Percentiles rank a stretch among this genome's conserved stretches.
Evolutionary conservation across 2,329 filamentous ascomycete species (phyloP).

Genomic region (Penicillium brasilianum): DNA sequence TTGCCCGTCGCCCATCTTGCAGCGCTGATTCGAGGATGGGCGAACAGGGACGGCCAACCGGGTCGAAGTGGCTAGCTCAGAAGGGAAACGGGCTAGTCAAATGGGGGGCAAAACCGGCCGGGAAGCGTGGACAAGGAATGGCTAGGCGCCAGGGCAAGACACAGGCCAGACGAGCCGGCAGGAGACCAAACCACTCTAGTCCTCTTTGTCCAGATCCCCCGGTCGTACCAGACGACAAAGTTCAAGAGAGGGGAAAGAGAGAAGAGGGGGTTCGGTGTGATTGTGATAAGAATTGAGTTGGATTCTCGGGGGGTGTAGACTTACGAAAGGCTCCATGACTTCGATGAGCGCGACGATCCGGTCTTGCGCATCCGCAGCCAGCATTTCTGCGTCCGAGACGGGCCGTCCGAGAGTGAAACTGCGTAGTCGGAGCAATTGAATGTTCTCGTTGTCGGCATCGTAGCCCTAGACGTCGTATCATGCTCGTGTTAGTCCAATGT

Average conservation of each 20-base stretch:
- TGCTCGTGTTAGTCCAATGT: conserved; percentile 1
- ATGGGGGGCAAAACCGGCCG: conserved; percentile 33
- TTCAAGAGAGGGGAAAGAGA: neutral
- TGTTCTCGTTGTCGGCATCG: conserved; percentile 73
- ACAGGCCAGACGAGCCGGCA: conserved; percentile 11
- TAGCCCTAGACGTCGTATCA: conserved; percentile 65
- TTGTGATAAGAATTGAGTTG: conserved; percentile 1
- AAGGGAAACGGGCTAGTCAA: conserved; percentile 29
- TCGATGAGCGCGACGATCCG: conserved; percentile 68
- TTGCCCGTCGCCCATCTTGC: conserved; percentile 1
- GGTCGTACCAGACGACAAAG: neutral
- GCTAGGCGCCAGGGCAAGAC: conserved; percentile 17
- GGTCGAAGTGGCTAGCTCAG: conserved; percentile 30
- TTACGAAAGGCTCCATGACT: conserved; percentile 79
- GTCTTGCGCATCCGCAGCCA: conserved; percentile 65
- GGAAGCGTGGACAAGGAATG: conserved; percentile 24
- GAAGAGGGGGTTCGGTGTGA: conserved; percentile 17
- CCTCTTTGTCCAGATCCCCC: neutral
- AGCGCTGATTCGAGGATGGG: conserved; percentile 25
- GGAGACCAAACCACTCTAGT: conserved; percentile 25
- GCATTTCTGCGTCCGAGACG: conserved; percentile 69
- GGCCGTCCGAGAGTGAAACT: conserved; percentile 76
- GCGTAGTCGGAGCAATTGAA: conserved; percentile 77
- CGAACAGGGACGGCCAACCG: conserved; percentile 21
- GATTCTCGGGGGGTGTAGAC: conserved; percentile 43